A percentile compares a stretch with the other conserved stretches of the same genome.
These are phyloP conservation scores for Prinsepia uniflora DNA, from an alignment of 306 rosid species.

Conservation along the genomic window DNA sequence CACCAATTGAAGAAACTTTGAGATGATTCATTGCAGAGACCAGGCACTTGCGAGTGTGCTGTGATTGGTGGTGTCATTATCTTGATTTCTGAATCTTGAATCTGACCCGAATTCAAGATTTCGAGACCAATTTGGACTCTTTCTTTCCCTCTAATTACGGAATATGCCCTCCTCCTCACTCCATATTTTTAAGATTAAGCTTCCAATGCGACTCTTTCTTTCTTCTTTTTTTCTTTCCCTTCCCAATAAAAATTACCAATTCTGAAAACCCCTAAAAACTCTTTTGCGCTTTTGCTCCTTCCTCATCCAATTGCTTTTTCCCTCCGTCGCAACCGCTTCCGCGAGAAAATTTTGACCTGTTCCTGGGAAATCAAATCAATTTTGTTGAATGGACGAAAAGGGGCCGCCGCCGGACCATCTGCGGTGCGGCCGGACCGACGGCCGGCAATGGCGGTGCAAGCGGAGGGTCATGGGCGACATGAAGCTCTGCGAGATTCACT, in stretches of 20 bases:
- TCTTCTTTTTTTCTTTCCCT: too few relatives aligned
- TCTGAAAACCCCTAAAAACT: conserved; percentile 12
- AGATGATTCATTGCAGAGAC: background rate
- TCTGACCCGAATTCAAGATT: conserved; percentile 31
- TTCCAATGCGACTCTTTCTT: conserved; percentile 9
- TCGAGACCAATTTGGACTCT: conserved; percentile 41
- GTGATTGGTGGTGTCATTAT: conserved; percentile 24
- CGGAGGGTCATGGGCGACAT: conserved; percentile 67
- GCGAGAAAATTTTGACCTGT: conserved; percentile 14
- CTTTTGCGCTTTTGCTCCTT: background rate
- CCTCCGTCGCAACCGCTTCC: conserved; percentile 10
- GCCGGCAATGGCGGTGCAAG: conserved; percentile 92
- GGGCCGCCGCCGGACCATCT: conserved; percentile 64
- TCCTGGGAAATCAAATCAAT: conserved; percentile 32
- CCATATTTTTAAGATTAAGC: background rate
- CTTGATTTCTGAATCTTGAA: background rate
- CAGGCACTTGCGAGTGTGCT: conserved; percentile 11
- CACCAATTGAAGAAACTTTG: too few relatives aligned
- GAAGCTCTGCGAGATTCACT: conserved; percentile 92
- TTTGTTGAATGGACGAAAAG: conserved; percentile 34
- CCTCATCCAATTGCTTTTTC: background rate
- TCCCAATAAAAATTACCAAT: conserved; percentile 22
- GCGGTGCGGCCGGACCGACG: conserved; percentile 90
- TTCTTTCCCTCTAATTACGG: conserved; percentile 33
- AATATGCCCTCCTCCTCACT: conserved; percentile 34